These are phyloP conservation scores for Zanthoxylum bungeanum DNA, from an alignment of 345 rosid genomes.

Conservation along the genomic window DNA sequence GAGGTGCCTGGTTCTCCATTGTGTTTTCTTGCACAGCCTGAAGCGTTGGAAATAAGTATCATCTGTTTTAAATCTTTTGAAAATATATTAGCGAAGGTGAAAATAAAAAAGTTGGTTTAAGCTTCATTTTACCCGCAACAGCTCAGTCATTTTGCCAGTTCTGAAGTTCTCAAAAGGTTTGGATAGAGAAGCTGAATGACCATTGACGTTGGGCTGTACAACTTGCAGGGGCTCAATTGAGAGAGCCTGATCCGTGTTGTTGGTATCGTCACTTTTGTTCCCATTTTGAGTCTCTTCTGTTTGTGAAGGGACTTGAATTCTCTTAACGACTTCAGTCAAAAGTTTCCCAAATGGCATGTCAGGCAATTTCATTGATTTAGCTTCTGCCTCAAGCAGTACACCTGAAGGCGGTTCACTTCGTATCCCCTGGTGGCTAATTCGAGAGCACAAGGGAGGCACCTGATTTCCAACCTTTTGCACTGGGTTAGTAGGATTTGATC, in stretches of 20 bases:
- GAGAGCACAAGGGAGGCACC: conserved; percentile 22
- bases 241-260: conserved; percentile 44
- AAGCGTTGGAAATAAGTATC: conserved; percentile 2
- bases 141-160: conserved; percentile 80
- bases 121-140: conserved; percentile 61
- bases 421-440: conserved; percentile 16
- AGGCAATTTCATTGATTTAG: conserved; percentile 21
- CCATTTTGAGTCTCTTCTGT: conserved; percentile 30
- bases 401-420: conserved; percentile 17
- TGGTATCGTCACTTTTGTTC: conserved; percentile 16
- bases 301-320: conserved; percentile 35
- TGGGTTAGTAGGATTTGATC: conserved; percentile 17
- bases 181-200: conserved; percentile 36
- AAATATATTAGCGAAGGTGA: background rate
- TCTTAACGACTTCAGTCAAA: conserved; percentile 51
- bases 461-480: conserved; percentile 24
- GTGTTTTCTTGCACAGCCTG: conserved; percentile 92
- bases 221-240: conserved; percentile 64
- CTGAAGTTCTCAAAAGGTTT: conserved; percentile 54
- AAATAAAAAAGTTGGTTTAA: background rate
- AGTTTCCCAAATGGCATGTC: conserved; percentile 59
- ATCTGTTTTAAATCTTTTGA: background rate
- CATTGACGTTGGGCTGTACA: conserved; percentile 36
- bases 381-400: conserved; percentile 22
- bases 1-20: conserved; percentile 40